Evolutionary conservation across 192 early-diverging fungal species (phyloP).

Genomic region (Neocallimastix lanati): DNA sequence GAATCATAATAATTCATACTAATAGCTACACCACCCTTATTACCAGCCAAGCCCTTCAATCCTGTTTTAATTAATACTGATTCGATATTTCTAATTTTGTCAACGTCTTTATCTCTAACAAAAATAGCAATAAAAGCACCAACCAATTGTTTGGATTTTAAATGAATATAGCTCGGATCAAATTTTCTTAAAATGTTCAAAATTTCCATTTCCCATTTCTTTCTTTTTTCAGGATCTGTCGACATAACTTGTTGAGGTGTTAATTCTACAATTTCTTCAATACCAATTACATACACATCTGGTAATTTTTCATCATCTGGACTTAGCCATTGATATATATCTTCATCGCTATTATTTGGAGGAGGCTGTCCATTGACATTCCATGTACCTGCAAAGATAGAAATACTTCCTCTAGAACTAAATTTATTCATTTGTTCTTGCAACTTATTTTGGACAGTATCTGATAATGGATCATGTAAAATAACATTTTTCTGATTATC

Average conservation of each 20-base stretch:
- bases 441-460: slow-evolving; percentile 11
- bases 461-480: slow-evolving; percentile 15
- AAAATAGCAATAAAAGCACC: slow-evolving; percentile 81
- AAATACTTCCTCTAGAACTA: slow-evolving; percentile 30
- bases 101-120: slow-evolving; percentile 46
- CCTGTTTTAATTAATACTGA: slow-evolving; percentile 76
- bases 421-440: slow-evolving; percentile 22
- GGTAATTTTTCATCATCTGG: slow-evolving; percentile 29
- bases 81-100: slow-evolving; percentile 64
- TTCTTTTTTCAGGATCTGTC: slow-evolving; percentile 59
- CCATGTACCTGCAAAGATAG: slow-evolving; percentile 68
- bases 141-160: slow-evolving; percentile 76
- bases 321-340: slow-evolving; percentile 45
- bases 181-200: slow-evolving; percentile 35
- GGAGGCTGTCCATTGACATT: slow-evolving; percentile 74
- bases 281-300: slow-evolving; percentile 70
- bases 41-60: slow-evolving; percentile 83
- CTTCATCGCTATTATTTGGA: slow-evolving; percentile 21
- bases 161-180: slow-evolving; percentile 41
- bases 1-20: slow-evolving; percentile 74
- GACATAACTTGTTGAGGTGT: slow-evolving; percentile 42
- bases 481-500: slow-evolving; percentile 7
- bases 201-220: slow-evolving; percentile 59
- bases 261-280: slow-evolving; percentile 95
- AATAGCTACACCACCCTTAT: slow-evolving; percentile 92